Percentiles rank a stretch among this genome's conserved stretches.
phyloP scores from a whole-genome alignment of 495 filamentous ascomycete species.

The Penicillium lividum region DNA sequence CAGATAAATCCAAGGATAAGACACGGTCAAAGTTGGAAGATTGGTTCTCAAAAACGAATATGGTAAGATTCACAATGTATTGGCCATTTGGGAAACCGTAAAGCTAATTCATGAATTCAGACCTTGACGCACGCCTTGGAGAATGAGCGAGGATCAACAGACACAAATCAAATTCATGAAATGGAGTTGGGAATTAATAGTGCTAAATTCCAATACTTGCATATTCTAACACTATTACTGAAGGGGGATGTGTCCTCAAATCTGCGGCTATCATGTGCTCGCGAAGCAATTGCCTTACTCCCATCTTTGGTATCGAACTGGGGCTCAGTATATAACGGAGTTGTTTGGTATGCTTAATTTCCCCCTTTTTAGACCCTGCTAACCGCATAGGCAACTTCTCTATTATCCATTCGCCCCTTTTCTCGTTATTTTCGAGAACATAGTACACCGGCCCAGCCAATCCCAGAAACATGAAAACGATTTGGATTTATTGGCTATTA shows the following conservation, averaged over 20 bases:
- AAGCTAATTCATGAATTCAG: constrained; percentile 3
- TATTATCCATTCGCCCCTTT: constrained; percentile 27
- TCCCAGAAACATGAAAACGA: constrained; percentile 3
- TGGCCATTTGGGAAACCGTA: neutral
- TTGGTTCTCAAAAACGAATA: neutral
- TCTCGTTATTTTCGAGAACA: constrained; percentile 20
- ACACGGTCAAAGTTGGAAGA: constrained; percentile 4
- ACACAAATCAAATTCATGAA: constrained; percentile 5
- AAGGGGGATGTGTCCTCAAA: constrained; percentile 7
- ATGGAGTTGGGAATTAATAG: constrained; percentile 15
- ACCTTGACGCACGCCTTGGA: constrained; percentile 1
- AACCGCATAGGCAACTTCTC: constrained; percentile 20
- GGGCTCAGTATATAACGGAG: constrained; percentile 24
- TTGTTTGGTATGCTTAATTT: constrained; percentile 18
- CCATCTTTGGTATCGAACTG: constrained; percentile 20
- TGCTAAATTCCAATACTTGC: constrained; percentile 16
- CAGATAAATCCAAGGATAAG: constrained; percentile 3
- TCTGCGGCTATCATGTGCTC: constrained; percentile 13
- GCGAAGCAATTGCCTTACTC: constrained; percentile 16
- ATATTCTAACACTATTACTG: constrained; percentile 11
- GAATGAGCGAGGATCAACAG: constrained; percentile 1
- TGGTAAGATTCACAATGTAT: neutral
- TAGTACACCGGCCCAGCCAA: constrained; percentile 1
- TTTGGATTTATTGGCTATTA: constrained; percentile 9
- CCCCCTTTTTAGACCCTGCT: too few species aligned